Conservation (phyloP, 164 flowering plant genomes). For the Vitis rotundifolia region DNA sequence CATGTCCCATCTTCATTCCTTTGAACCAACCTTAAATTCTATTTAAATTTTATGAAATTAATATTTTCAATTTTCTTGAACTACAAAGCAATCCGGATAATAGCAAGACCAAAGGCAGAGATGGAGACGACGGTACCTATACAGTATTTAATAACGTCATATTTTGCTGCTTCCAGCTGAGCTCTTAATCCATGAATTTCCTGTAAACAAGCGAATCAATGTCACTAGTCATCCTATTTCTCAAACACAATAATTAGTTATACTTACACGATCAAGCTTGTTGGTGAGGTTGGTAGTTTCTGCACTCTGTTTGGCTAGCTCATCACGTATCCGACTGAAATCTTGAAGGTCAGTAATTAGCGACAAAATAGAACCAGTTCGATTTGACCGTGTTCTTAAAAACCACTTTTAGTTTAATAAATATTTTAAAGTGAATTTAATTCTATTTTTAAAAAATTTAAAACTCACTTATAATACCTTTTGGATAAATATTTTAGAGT, state of each 20-base stretch:
- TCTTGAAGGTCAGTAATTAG: background rate
- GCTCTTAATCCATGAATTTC: conserved; percentile 67
- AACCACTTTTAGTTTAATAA: too few species aligned
- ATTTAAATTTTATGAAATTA: too few species aligned
- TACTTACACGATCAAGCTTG: conserved; percentile 60
- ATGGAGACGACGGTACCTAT: conserved; percentile 68
- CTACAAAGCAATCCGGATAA: conserved; percentile 42
- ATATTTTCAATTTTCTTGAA: too few species aligned
- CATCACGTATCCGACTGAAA: conserved; percentile 65
- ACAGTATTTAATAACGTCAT: conserved; percentile 73
- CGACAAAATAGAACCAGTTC: too few species aligned
- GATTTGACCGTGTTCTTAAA: too few species aligned
- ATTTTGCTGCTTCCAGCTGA: conserved; percentile 65
- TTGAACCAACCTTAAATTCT: too few species aligned
- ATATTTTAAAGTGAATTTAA: too few species aligned
- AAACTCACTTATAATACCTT: too few species aligned
- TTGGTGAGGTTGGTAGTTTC: conserved; percentile 58
- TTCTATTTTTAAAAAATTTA: too few species aligned
- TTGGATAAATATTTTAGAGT: too few species aligned
- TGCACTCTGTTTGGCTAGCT: conserved; percentile 56
- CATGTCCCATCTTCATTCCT: too few species aligned
- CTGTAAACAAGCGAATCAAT: conserved; percentile 22
- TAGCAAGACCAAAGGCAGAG: conserved; percentile 63
- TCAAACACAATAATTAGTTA: background rate
- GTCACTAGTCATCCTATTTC: background rate